Evolutionary conservation across 768 basidiomycete species (phyloP), one percentile per base, ranked within the genome.

Genomic region (Mycena galopus): DNA sequence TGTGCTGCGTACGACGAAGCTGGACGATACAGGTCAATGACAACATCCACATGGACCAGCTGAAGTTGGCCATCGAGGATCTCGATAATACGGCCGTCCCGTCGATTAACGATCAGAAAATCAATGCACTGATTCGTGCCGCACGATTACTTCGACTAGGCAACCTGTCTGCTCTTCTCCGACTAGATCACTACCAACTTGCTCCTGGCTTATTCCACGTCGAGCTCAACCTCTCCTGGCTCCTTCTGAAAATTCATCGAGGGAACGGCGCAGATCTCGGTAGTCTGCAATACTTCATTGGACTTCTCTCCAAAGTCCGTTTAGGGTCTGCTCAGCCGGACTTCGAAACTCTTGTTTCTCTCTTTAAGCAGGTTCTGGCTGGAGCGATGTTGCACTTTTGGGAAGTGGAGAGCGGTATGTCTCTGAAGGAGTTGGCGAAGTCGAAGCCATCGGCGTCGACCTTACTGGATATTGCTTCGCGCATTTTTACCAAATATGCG

Each of bases 141-240:
- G 72, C 61, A 1, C 68, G 68, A 44, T 37, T 67, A 0, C 44
- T 60, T 0, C 66, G 68, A 0, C 33, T 19, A 17, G 57, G 61
- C 9, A 74, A 78, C 21, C 7, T 73, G 3, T 70, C 66, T 30
- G 44, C 74, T 0, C 44, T 71, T 30, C 60, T 65, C 14, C 65
- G 66, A 9, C 29, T 76, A 10, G 50, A 77, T 5, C 27, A 47
- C n/a, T 57, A 69, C 10, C 76, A 77, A 23, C 73, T 71, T 10
- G 74, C 59, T 0, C 68, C 69, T 9, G 74, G 77, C 0, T 47
- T 76, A 0, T 79, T 79, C 50, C 76, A 79, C 25, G 32, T 75
- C 0, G 66, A 58, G 17, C 69, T 78, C 27, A 79, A 78, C 39
- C 62, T 79, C 1, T 71, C 74, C 3, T 76, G 77, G 75, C 51